Percentiles rank a stretch among this genome's conserved stretches.
These are phyloP conservation scores for Ganoderma resinaceum DNA, from an alignment of 1,284 basidiomycete genomes.

Conservation along the genomic window DNA sequence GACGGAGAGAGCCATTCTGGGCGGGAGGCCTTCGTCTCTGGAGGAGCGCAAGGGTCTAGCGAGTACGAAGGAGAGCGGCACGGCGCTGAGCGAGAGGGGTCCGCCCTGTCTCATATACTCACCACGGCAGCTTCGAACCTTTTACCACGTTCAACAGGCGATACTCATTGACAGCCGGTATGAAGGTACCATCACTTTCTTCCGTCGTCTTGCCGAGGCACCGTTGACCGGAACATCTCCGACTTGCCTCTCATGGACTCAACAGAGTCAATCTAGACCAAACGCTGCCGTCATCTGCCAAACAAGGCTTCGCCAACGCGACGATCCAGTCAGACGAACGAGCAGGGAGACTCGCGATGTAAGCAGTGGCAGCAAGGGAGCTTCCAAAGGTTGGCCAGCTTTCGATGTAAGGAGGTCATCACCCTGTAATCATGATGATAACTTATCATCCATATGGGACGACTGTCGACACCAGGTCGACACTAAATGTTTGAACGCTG, in stretches of 20 bases:
- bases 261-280: background rate
- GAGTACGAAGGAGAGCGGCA: background rate
- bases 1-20: background rate
- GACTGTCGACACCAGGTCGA: too few species aligned
- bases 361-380: background rate
- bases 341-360: background rate
- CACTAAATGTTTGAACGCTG: too few species aligned
- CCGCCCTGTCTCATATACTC: slow-evolving; percentile 13
- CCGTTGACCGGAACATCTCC: background rate
- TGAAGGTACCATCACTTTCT: slow-evolving; percentile 4
- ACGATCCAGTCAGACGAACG: background rate
- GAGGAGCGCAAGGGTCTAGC: background rate
- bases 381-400: background rate
- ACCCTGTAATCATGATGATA: background rate
- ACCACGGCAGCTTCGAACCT: background rate
- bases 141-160: background rate
- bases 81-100: background rate
- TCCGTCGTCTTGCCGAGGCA: background rate
- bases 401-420: background rate
- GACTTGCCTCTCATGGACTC: background rate
- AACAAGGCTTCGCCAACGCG: background rate
- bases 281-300: background rate
- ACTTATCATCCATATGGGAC: too few species aligned
- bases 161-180: background rate
- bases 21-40: background rate